Conservation (phyloP, 371 early-diverging fungal species). For the Mucor saturninus region DNA sequence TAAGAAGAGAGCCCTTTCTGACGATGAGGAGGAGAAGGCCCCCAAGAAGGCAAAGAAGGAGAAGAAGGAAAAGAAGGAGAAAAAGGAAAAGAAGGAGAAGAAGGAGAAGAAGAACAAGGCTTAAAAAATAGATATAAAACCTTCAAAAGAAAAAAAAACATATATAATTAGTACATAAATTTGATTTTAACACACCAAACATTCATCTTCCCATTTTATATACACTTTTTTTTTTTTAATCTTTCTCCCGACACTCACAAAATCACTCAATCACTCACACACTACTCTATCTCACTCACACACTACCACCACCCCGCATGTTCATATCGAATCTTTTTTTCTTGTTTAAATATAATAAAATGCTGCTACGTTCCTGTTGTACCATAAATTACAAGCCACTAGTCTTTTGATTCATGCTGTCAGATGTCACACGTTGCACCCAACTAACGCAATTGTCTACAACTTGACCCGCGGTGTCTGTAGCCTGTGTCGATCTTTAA, state of each 20-base stretch:
- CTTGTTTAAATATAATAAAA: slow-evolving; percentile 8
- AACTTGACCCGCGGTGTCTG: no score
- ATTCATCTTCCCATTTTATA: background rate
- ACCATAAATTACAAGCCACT: background rate
- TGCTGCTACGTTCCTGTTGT: slow-evolving; percentile 5
- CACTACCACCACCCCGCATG: slow-evolving; percentile 4
- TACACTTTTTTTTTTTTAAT: background rate
- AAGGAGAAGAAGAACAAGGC: slow-evolving; percentile 55
- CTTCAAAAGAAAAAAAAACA: slow-evolving; percentile 6
- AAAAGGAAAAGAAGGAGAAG: slow-evolving; percentile 63
- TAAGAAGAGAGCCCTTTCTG: slow-evolving; percentile 42
- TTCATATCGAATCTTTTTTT: slow-evolving; percentile 15
- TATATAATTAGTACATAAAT: slow-evolving; percentile 11
- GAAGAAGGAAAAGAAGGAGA: slow-evolving; percentile 54
- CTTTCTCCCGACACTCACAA: background rate
- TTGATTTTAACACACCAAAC: background rate
- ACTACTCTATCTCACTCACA: slow-evolving; percentile 11
- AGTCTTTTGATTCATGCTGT: background rate
- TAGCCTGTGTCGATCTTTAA: no score
- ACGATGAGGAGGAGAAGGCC: slow-evolving; percentile 38
- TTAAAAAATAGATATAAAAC: slow-evolving; percentile 15
- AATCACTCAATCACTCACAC: background rate
- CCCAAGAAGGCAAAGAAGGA: slow-evolving; percentile 59
- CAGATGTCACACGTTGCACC: slow-evolving; percentile 1
- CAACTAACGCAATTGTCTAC: background rate